Percentiles rank a stretch among this genome's conserved stretches.
Conservation (phyloP, 805 yeast genomes). For the Candida koratica region DNA sequence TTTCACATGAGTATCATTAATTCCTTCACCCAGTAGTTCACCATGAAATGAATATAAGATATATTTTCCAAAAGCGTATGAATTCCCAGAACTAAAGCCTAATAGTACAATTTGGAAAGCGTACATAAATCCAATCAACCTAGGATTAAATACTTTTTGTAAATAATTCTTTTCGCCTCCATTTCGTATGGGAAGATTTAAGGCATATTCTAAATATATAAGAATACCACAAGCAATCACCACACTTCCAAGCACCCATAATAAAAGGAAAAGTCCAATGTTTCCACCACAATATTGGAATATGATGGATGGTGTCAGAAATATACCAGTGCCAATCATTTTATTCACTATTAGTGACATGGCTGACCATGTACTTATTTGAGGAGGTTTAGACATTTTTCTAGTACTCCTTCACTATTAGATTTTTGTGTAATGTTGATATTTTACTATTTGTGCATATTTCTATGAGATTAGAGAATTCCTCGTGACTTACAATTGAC, state of each 20-base stretch:
- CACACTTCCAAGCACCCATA: conserved; percentile 36
- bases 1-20: conserved; percentile 35
- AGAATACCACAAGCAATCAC: conserved; percentile 37
- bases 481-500: conserved; percentile 4
- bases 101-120: conserved; percentile 54
- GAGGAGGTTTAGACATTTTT: conserved; percentile 1
- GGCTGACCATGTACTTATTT: conserved; percentile 22
- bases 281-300: conserved; percentile 38
- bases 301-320: conserved; percentile 39
- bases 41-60: conserved; percentile 38
- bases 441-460: too few relatives aligned
- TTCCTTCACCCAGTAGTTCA: conserved; percentile 18
- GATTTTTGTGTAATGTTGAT: background rate
- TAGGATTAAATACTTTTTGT: conserved; percentile 34
- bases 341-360: conserved; percentile 41
- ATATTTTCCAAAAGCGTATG: conserved; percentile 63
- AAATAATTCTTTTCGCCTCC: conserved; percentile 43
- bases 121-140: conserved; percentile 36
- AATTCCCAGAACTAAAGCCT: conserved; percentile 60
- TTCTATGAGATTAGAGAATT: conserved; percentile 5
- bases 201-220: conserved; percentile 39
- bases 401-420: background rate
- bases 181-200: conserved; percentile 38
- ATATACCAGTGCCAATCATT: conserved; percentile 44
- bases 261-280: conserved; percentile 29